Conservation (phyloP, 164 flowering plant genomes). For the Brasenia schreberi region DNA sequence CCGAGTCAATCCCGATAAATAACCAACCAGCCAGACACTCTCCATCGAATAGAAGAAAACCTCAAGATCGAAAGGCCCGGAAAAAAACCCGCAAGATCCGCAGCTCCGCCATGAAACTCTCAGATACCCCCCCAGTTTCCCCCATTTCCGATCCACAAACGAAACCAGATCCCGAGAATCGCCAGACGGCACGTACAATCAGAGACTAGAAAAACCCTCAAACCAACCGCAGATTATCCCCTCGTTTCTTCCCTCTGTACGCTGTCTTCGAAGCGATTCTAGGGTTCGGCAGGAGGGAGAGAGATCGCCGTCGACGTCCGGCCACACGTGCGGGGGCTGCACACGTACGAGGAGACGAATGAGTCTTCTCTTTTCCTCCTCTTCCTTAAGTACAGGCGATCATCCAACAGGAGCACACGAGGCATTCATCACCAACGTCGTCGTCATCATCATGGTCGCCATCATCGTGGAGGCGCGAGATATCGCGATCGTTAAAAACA, state of each 20-base stretch:
- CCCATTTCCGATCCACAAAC: not conserved
- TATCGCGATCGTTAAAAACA: not conserved
- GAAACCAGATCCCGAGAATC: not conserved
- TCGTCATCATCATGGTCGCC: conserved; percentile 31
- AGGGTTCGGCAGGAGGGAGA: not conserved
- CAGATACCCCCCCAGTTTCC: not conserved
- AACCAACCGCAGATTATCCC: not conserved
- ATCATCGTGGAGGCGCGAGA: not conserved
- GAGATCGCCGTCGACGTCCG: not conserved
- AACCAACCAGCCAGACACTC: not conserved
- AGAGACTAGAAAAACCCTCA: not conserved
- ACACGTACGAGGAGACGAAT: not conserved
- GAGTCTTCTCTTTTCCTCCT: not conserved
- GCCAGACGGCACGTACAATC: not conserved
- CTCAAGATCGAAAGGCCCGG: not conserved
- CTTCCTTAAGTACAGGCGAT: not conserved
- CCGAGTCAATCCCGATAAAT: not conserved
- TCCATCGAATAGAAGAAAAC: not conserved
- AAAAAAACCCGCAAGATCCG: not conserved
- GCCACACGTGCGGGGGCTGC: not conserved
- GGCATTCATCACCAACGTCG: conserved; percentile 11
- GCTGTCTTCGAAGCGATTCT: not conserved
- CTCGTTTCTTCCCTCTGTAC: not conserved
- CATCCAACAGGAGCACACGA: not conserved
- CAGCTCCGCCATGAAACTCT: not conserved